Percentiles rank a stretch among this genome's conserved stretches.
phyloP scores from a whole-genome alignment of 73 alveolate genomes.

The Loxodes magnus region DNA sequence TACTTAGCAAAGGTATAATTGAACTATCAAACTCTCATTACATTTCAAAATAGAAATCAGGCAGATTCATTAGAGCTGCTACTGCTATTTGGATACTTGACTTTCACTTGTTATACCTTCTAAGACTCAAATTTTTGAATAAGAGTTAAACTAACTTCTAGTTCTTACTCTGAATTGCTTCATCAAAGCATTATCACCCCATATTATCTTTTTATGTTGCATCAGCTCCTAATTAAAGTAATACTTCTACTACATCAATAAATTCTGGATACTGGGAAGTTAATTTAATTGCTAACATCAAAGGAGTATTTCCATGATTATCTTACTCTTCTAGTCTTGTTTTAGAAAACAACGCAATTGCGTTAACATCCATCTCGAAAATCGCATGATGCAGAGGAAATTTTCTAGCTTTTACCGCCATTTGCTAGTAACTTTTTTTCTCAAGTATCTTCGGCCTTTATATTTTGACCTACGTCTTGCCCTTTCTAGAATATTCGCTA shows the following conservation, averaged over 20 bases:
- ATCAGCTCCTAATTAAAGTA: slow-evolving; percentile 2
- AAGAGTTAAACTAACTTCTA: not conserved
- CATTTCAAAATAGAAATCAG: slow-evolving; percentile 11
- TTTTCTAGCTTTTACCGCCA: too few species aligned
- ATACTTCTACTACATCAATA: not conserved
- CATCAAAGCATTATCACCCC: slow-evolving; percentile 6
- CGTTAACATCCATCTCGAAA: too few species aligned
- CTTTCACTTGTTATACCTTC: not conserved
- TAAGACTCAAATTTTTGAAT: not conserved
- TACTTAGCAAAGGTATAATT: slow-evolving; percentile 6
- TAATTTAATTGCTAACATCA: slow-evolving; percentile 2
- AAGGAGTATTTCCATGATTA: slow-evolving; percentile 8
- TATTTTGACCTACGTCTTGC: too few species aligned
- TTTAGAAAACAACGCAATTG: too few species aligned
- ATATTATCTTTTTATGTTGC: not conserved
- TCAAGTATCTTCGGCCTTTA: too few species aligned
- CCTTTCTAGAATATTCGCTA: too few species aligned
- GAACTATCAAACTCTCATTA: slow-evolving; percentile 9
- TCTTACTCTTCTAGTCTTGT: too few species aligned
- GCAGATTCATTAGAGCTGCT: not conserved
- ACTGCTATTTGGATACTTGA: not conserved
- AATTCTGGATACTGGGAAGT: not conserved
- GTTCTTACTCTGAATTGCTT: not conserved
- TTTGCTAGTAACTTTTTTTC: too few species aligned
- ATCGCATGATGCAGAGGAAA: too few species aligned